Evolutionary conservation across 2,329 filamentous ascomycete genomes (phyloP), one percentile per base, ranked within the genome.

Genomic region (Cordyceps farinosa): DNA sequence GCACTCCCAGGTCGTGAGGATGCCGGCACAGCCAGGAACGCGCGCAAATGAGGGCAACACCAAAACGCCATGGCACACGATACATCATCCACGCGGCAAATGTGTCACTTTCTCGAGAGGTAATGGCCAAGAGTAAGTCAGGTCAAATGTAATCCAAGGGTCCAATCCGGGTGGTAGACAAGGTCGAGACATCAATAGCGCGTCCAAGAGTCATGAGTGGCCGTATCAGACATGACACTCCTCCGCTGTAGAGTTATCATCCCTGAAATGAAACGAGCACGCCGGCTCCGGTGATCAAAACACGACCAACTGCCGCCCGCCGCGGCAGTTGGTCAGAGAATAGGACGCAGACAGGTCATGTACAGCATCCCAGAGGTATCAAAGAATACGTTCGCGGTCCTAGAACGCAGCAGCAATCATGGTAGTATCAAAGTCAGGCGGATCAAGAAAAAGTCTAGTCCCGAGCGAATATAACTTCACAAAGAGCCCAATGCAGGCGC

Each of bases 371-470:
- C n/a, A 53, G 5, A 5, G 32, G 50, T 53, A 53, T 53, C 32
- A 56, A 56, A 13, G 8, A 34, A 42, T 45, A 57, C 40, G 40
- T 57, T 40, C 10, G 29, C 29, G 9, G 40, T 57, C 42, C 42
- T 45, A 34, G 17, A 44, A 22, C n/a, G 50, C 50, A 53, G 38
- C 30, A 10, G 44, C 44, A 47, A 38, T 22, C 22, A 32, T 27
- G 36, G n/a, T 57, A 42, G 54, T 57, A 57, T 62, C 59, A 62
- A 55, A 44, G 13, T 48, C 36, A 55, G 34, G 15, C 34, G 29
- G 22, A 11, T 17, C 53, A 55, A n/a, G 36, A 38, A 30, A 44
- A 47, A 30, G 32, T 5, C 29, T 47, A n/a, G 42, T 47, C 44
- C 29, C 29, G 42, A 30, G 53, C 36, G 53, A 15, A 44, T 22